Conservation (phyloP, 73 alveolate species). For the Tetrahymena borealis region DNA sequence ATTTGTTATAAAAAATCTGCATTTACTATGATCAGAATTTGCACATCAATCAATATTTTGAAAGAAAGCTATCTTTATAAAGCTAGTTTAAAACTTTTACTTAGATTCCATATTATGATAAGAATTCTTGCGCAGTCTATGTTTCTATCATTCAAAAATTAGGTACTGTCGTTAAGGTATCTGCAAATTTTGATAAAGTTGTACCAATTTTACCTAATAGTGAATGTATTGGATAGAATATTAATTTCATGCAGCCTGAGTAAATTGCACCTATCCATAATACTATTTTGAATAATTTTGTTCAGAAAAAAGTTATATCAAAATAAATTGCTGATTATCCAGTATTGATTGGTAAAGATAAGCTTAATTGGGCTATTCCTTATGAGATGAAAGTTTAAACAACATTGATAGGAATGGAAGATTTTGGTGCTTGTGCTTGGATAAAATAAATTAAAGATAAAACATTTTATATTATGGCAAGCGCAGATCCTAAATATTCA, state of each 20-base stretch:
- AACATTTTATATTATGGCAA: neutral
- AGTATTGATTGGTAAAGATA: neutral
- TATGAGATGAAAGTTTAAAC: neutral
- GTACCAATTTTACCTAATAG: neutral
- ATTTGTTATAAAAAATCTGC: neutral
- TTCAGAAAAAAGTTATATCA: neutral
- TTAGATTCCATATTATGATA: neutral
- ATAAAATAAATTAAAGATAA: neutral
- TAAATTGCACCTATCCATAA: neutral
- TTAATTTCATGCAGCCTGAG: neutral
- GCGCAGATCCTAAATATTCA: neutral
- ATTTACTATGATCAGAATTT: neutral
- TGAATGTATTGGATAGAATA: neutral
- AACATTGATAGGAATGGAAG: neutral
- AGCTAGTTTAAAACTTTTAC: neutral
- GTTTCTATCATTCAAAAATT: neutral
- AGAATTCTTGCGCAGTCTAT: neutral
- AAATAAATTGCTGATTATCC: neutral
- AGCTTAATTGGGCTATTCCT: neutral
- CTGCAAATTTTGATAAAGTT: neutral
- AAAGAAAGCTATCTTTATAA: neutral
- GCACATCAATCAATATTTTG: neutral
- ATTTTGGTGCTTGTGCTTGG: neutral
- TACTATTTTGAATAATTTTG: neutral
- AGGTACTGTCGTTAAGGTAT: neutral